Conservation (phyloP, 306 rosid species). For the Malus sylvestris region DNA sequence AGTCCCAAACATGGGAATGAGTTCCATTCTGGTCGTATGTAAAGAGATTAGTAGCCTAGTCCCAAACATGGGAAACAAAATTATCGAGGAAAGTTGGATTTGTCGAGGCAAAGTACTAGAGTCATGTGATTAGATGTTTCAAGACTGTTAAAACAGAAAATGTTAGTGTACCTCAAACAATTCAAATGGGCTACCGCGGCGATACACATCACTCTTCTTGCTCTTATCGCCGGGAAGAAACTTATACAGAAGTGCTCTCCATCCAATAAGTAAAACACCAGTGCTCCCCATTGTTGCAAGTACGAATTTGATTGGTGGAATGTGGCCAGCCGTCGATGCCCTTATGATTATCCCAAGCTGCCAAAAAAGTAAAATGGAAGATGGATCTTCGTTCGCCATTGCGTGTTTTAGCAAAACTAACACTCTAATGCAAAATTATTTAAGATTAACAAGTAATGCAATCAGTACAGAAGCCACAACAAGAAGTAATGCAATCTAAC, state of each 20-base stretch:
- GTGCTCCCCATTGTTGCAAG: constrained; percentile 81
- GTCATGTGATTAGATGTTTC: background rate
- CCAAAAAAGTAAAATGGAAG: constrained; percentile 7
- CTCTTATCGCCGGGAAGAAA: constrained; percentile 42
- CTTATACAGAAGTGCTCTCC: constrained; percentile 58
- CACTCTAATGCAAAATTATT: background rate
- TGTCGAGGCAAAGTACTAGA: background rate
- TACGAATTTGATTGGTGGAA: constrained; percentile 57
- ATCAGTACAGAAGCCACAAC: no score
- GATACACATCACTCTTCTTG: constrained; percentile 74
- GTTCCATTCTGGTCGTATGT: background rate
- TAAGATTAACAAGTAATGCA: background rate
- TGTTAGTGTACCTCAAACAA: constrained; percentile 61
- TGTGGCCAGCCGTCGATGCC: constrained; percentile 43
- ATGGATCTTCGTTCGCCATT: no score
- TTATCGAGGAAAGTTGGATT: background rate
- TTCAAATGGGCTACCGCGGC: constrained; percentile 83
- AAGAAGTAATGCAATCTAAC: background rate
- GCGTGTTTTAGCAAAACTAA: background rate
- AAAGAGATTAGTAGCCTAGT: background rate
- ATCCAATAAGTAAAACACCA: constrained; percentile 66
- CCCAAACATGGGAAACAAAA: background rate
- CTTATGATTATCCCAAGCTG: constrained; percentile 78
- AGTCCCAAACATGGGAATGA: background rate
- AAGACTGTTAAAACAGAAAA: background rate